Base-by-base conservation (phyloP, 1,284 basidiomycete genomes). In the Porogramme epimiltina region DNA sequence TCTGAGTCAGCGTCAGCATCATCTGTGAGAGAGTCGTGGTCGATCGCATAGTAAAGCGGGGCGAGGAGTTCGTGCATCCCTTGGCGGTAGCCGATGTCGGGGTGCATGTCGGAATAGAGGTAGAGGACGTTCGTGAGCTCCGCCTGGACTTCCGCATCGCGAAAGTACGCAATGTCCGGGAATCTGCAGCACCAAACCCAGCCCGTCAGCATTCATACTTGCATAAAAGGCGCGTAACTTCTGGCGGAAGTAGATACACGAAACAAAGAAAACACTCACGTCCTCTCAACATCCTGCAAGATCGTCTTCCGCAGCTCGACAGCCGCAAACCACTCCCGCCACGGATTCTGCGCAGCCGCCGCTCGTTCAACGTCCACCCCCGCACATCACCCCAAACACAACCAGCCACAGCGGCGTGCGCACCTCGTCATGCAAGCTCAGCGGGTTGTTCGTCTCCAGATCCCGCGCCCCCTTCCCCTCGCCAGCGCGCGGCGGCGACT, bases 1-100 rank as follows among this genome's bases (percentile, higher is more conserved):
- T 73, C 63, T 5, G 52, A 15, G 16, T 56, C 57, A 23, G 65
- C 49, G 43, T 77, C 72, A 16, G 45, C 50, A 10, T 69, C 62
- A n/a, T 75, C 71, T 3, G 71, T 57, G 16, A 91, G 67, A 1
- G 93, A 88, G 71, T 98, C 95, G 60, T 81, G 87, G 66, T 95
- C 89, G 47, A 93, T 77, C 1, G 87, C 86, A 64, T 89, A 83
- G 60, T 91, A 89, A 26, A 96, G 69, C 0, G 91, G 89, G 1
- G 93, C 95, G 6, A 96, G 79, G 4, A 97, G 75, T 67, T 98
- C 95, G 66, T 98, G 95, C 95, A 98, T 97, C 43, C 95, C 95
- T 78, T 96, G 89, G 26, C 95, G 81, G 66, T 97, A 97, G 25
- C 93, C 93, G 19, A 95, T 83, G 45, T 87, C 78, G 1, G 89